Conservation (phyloP, 2,329 filamentous ascomycete species). For the Didymosphaeria variabile region DNA sequence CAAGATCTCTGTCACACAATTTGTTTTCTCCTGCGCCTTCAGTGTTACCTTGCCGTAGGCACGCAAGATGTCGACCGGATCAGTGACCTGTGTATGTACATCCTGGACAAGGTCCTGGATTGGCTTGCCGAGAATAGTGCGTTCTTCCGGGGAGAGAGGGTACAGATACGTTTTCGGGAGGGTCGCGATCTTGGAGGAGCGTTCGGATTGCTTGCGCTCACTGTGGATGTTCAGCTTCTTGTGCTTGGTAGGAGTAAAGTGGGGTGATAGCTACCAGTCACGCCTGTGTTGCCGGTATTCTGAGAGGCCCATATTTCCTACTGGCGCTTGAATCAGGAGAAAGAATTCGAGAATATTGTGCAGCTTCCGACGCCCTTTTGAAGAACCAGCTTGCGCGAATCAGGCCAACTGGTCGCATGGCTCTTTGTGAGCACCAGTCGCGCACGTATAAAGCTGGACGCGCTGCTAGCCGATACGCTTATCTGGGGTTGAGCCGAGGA, state of each 20-base stretch:
- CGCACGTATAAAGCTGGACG: slow-evolving; percentile 4
- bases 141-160: slow-evolving; percentile 71
- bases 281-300: slow-evolving; percentile 76
- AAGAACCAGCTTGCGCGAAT: slow-evolving; percentile 19
- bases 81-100: slow-evolving; percentile 74
- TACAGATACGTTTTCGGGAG: slow-evolving; percentile 72
- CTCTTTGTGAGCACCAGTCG: slow-evolving; percentile 13
- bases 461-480: slow-evolving; percentile 12
- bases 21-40: slow-evolving; percentile 84
- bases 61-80: slow-evolving; percentile 77
- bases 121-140: slow-evolving; percentile 72
- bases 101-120: slow-evolving; percentile 81
- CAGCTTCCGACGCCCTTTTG: slow-evolving; percentile 6
- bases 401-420: slow-evolving; percentile 14
- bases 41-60: slow-evolving; percentile 88
- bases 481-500: slow-evolving; percentile 23
- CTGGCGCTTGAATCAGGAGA: not conserved
- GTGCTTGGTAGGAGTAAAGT: slow-evolving; percentile 18
- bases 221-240: slow-evolving; percentile 57
- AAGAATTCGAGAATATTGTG: not conserved
- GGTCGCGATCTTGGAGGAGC: slow-evolving; percentile 72
- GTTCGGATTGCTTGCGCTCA: slow-evolving; percentile 80
- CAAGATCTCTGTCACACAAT: slow-evolving; percentile 89
- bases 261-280: slow-evolving; percentile 68
- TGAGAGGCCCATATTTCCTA: slow-evolving; percentile 61